Percentiles rank a stretch among this genome's conserved stretches.
These are phyloP conservation scores for Pestalotiopsis sp. DNA, from an alignment of 2,329 filamentous ascomycete species.

Conservation along the genomic window DNA sequence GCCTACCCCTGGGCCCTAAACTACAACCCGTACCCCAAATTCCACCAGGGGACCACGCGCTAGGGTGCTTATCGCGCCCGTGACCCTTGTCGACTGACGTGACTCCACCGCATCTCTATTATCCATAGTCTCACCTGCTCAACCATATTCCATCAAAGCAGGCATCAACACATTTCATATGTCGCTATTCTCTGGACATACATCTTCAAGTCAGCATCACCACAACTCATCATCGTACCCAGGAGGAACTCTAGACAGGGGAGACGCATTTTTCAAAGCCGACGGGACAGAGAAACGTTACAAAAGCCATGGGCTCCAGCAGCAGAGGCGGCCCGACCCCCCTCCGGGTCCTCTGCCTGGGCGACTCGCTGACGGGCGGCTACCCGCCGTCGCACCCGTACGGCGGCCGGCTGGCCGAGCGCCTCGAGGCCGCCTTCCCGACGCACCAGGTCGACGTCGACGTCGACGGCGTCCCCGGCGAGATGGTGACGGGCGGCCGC, in stretches of 20 bases:
- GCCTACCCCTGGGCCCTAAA: too few relatives aligned
- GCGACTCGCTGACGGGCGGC: constrained; percentile 65
- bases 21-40: too few relatives aligned
- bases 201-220: too few relatives aligned
- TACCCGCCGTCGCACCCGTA: constrained; percentile 57
- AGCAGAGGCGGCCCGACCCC: not conserved
- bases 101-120: too few relatives aligned
- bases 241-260: not conserved
- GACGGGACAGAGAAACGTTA: not conserved
- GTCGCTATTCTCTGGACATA: too few relatives aligned
- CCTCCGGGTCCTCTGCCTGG: constrained; percentile 64
- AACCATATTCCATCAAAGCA: too few relatives aligned
- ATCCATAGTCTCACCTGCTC: too few relatives aligned
- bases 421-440: constrained; percentile 49
- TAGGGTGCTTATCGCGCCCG: too few relatives aligned
- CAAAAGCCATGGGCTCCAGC: not conserved
- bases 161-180: too few relatives aligned
- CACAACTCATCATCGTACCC: too few relatives aligned
- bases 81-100: too few relatives aligned
- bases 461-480: constrained; percentile 54
- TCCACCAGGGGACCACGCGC: too few relatives aligned
- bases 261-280: not conserved
- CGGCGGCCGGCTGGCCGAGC: constrained; percentile 46
- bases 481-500: constrained; percentile 42
- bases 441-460: constrained; percentile 41